phyloP scores from a whole-genome alignment of 345 rosid species.

The Populus davidiana region DNA sequence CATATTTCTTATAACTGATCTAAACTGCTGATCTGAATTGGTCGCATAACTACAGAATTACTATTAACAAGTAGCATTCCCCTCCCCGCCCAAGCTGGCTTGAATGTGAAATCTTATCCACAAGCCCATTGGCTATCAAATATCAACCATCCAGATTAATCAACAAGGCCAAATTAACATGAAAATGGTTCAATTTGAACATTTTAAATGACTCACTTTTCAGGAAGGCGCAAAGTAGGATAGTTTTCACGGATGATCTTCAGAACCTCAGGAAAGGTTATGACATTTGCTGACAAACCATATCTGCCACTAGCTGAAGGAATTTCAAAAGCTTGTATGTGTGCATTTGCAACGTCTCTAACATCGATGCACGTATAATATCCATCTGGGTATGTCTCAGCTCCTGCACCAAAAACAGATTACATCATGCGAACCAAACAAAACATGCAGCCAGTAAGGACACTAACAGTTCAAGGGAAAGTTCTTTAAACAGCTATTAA shows the following conservation, averaged over 20 bases:
- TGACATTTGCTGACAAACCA: not conserved
- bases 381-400: conserved; percentile 1
- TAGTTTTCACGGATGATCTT: not conserved
- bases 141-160: too few species aligned
- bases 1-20: too few species aligned
- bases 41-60: too few species aligned
- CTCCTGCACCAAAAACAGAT: conserved; percentile 1
- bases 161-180: too few species aligned
- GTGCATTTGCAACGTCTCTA: conserved; percentile 17
- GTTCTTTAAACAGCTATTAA: too few species aligned
- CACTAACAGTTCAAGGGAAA: not conserved
- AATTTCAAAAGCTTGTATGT: conserved; percentile 2
- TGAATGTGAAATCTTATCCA: too few species aligned
- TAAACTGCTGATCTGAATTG: too few species aligned
- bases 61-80: too few species aligned
- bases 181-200: too few species aligned
- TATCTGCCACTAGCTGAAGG: conserved; percentile 15
- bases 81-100: too few species aligned
- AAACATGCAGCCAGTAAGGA: too few species aligned
- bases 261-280: not conserved
- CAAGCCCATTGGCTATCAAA: too few species aligned
- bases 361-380: conserved; percentile 2
- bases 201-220: not conserved
- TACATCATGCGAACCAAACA: not conserved
- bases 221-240: conserved; percentile 4